Evolutionary conservation across 257 asterid species (phyloP).

Genomic region (Primulina huaijiensis): DNA sequence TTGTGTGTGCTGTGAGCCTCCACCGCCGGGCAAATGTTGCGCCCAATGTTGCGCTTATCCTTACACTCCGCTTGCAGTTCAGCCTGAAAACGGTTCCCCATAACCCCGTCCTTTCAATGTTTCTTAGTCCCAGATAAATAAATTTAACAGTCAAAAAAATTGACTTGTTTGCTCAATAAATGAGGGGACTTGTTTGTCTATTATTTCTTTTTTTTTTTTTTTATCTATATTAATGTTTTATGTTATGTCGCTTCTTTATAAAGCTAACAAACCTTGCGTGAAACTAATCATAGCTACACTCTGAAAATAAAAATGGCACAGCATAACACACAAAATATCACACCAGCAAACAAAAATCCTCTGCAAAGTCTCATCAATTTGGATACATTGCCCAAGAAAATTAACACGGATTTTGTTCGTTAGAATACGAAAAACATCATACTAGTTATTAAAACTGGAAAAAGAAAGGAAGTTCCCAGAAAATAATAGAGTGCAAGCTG

Average conservation of each 20-base stretch:
- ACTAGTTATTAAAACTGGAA: not conserved
- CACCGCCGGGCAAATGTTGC: constrained; percentile 50
- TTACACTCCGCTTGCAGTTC: constrained; percentile 18
- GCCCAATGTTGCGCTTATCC: constrained; percentile 37
- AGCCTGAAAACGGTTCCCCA: constrained; percentile 23
- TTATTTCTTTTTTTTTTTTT: too few relatives aligned
- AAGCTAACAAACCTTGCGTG: too few relatives aligned
- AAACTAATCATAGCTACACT: too few relatives aligned
- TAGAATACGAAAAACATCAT: not conserved
- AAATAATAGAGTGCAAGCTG: not conserved
- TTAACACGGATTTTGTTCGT: not conserved
- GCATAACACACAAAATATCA: not conserved
- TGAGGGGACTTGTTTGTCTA: not conserved
- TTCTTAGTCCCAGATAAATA: too few relatives aligned
- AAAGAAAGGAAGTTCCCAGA: not conserved
- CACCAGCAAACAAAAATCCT: not conserved
- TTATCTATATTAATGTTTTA: too few relatives aligned
- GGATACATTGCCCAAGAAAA: not conserved
- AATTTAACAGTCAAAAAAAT: not conserved
- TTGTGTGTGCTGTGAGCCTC: constrained; percentile 59
- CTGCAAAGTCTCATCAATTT: not conserved
- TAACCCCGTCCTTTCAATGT: not conserved
- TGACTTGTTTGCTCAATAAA: too few relatives aligned
- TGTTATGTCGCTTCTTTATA: too few relatives aligned
- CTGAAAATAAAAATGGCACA: too few relatives aligned